Percentiles rank a stretch among this genome's conserved stretches.
Conservation (phyloP, 495 filamentous ascomycete species). For the Daldinia caldariorum region DNA sequence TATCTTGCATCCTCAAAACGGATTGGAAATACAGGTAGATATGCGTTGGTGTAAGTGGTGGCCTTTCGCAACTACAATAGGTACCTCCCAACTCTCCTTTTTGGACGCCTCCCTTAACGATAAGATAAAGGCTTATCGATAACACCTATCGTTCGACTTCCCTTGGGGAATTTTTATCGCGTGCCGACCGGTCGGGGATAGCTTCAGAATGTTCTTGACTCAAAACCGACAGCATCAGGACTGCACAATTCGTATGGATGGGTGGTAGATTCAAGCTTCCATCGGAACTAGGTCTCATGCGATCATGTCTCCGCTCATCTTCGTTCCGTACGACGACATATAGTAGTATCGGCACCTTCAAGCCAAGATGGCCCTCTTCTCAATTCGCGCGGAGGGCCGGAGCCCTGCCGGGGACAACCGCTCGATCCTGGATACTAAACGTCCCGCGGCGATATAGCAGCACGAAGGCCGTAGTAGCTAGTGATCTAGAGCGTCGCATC, state of each 20-base stretch:
- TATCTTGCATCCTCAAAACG: too few relatives aligned
- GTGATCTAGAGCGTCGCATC: conserved; percentile 81
- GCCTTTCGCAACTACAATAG: too few relatives aligned
- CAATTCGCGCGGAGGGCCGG: conserved; percentile 25
- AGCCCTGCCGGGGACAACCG: neutral
- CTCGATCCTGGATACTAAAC: neutral
- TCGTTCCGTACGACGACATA: conserved; percentile 53
- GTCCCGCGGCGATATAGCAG: conserved; percentile 27
- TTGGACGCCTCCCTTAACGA: too few relatives aligned
- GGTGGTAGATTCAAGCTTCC: conserved; percentile 38
- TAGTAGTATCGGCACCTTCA: conserved; percentile 43
- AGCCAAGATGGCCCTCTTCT: conserved; percentile 21
- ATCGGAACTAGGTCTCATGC: conserved; percentile 45
- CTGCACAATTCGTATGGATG: conserved; percentile 45
- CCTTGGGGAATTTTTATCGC: neutral
- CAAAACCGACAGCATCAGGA: conserved; percentile 13
- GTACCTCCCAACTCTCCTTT: too few relatives aligned
- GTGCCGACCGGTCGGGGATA: conserved; percentile 5
- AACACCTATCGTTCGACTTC: neutral
- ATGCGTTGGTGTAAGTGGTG: too few relatives aligned
- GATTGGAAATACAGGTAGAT: too few relatives aligned
- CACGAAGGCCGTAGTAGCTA: conserved; percentile 25
- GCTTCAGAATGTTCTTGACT: conserved; percentile 13
- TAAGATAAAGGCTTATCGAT: conserved; percentile 10
- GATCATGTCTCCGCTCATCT: conserved; percentile 52